A percentile compares a stretch with the other conserved stretches of the same genome.
These are phyloP conservation scores for Dactylellina drechsleri DNA, from an alignment of 2,329 filamentous ascomycete genomes.

Conservation along the genomic window DNA sequence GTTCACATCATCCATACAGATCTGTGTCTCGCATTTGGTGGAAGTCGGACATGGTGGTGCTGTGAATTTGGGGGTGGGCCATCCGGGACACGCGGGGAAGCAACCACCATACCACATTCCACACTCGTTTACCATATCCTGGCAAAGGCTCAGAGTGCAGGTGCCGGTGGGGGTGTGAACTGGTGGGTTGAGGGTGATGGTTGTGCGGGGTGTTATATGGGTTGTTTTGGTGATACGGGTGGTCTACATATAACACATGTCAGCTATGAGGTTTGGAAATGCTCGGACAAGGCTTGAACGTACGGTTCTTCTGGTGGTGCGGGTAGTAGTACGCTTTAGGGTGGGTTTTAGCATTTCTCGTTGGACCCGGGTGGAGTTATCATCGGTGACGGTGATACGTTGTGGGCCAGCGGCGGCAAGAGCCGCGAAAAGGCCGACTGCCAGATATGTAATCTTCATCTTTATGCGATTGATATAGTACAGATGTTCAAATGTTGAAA, in stretches of 20 bases:
- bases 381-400: slow-evolving; percentile 1
- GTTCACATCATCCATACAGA: slow-evolving; percentile 54
- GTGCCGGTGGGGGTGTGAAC: background rate
- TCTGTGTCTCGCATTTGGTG: slow-evolving; percentile 13
- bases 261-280: background rate
- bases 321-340: background rate
- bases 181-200: background rate
- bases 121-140: slow-evolving; percentile 32
- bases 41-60: slow-evolving; percentile 29
- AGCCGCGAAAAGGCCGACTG: slow-evolving; percentile 26
- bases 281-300: background rate
- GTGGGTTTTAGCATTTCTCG: background rate
- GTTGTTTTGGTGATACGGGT: slow-evolving; percentile 8
- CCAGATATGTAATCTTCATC: slow-evolving; percentile 29
- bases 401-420: slow-evolving; percentile 24
- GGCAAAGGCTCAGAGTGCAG: slow-evolving; percentile 31
- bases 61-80: slow-evolving; percentile 25
- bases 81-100: slow-evolving; percentile 40
- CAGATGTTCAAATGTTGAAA: too few relatives aligned
- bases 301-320: slow-evolving; percentile 10
- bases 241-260: slow-evolving; percentile 7
- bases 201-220: slow-evolving; percentile 4
- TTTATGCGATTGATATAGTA: too few relatives aligned
- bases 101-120: slow-evolving; percentile 46
- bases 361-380: background rate